Conservation (phyloP, 176 grass and related monocot species). For the Poa annua region DNA sequence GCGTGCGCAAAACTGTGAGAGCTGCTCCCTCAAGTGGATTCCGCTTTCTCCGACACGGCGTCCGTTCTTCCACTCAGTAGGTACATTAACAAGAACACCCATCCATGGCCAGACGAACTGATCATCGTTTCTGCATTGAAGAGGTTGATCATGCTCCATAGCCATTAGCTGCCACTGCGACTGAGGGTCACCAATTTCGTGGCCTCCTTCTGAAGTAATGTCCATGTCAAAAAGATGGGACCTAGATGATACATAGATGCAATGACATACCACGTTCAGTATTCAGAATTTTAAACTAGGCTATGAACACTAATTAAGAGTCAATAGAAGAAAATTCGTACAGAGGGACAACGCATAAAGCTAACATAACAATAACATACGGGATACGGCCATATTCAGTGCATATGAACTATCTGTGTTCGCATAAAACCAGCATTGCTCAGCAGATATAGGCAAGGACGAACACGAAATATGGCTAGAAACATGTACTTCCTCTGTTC, state of each 20-base stretch:
- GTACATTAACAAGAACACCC: neutral
- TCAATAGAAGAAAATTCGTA: neutral
- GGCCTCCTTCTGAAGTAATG: neutral
- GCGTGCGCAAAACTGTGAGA: neutral
- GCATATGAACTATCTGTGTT: neutral
- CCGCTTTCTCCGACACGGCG: neutral
- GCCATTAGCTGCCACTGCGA: neutral
- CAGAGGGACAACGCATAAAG: neutral
- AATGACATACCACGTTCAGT: neutral
- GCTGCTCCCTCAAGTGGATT: neutral
- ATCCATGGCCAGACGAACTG: neutral
- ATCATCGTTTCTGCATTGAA: neutral
- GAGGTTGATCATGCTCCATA: slow-evolving; percentile 18
- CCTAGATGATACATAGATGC: neutral
- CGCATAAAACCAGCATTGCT: neutral
- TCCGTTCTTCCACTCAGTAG: neutral
- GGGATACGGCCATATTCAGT: neutral
- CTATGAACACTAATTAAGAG: neutral
- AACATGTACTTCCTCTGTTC: no score
- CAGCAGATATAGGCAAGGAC: neutral
- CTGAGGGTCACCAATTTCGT: neutral
- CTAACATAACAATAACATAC: no score
- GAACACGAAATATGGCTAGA: no score
- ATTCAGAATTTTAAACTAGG: neutral
- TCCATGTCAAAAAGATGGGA: neutral